A percentile compares a stretch with the other conserved stretches of the same genome.
phyloP scores from a whole-genome alignment of 768 basidiomycete species.

The Kwoniella pini region DNA sequence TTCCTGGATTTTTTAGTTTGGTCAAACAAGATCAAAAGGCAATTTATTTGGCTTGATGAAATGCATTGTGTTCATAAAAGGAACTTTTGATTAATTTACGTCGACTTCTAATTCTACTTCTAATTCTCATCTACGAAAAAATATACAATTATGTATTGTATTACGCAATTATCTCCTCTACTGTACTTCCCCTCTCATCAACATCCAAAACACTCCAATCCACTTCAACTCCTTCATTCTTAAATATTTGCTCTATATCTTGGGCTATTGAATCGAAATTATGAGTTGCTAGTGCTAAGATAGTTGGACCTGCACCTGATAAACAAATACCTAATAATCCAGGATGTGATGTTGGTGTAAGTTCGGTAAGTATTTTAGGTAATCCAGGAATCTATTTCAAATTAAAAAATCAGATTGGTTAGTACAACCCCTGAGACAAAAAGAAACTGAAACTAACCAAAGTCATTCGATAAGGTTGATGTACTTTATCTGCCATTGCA shows the following conservation, averaged over 20 bases:
- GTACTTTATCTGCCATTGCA: constrained; percentile 97
- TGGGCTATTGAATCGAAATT: constrained; percentile 83
- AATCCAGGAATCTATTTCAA: constrained; percentile 90
- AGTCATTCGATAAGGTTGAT: constrained; percentile 90
- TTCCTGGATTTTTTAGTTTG: too few relatives aligned
- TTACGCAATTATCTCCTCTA: constrained; percentile 38
- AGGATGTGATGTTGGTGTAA: constrained; percentile 85
- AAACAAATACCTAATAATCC: constrained; percentile 97
- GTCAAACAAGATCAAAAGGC: too few relatives aligned
- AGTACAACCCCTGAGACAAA: too few relatives aligned
- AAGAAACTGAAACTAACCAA: constrained; percentile 62
- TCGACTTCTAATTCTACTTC: background rate
- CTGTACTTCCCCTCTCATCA: constrained; percentile 56
- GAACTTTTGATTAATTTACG: too few relatives aligned
- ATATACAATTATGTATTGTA: background rate
- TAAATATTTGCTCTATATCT: constrained; percentile 75
- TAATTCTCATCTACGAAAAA: too few relatives aligned
- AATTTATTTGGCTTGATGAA: too few relatives aligned
- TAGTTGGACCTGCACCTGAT: constrained; percentile 96
- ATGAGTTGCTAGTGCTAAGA: constrained; percentile 85
- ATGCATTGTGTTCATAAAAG: too few relatives aligned
- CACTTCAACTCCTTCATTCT: constrained; percentile 69
- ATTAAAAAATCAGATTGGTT: background rate
- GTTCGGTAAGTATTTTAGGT: constrained; percentile 81
- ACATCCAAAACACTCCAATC: constrained; percentile 87